These are phyloP conservation scores for Akanthomyces muscarius DNA, from an alignment of 2,329 filamentous ascomycete genomes.

Conservation along the genomic window DNA sequence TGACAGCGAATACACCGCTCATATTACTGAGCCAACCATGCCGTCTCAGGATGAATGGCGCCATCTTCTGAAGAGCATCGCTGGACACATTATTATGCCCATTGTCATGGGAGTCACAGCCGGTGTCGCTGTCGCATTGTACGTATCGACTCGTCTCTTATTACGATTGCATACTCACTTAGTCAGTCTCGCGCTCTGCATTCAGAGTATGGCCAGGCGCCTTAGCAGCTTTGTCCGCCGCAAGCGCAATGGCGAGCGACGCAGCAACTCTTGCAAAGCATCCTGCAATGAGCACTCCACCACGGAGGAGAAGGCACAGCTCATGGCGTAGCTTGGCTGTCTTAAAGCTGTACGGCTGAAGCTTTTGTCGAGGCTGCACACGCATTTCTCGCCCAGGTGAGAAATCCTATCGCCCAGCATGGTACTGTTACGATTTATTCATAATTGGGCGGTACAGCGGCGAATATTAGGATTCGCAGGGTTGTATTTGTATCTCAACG, in stretches of 20 bases:
- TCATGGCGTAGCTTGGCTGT: slow-evolving; percentile 36
- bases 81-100: slow-evolving; percentile 62
- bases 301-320: slow-evolving; percentile 47
- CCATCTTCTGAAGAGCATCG: slow-evolving; percentile 50
- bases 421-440: neutral
- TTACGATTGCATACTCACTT: slow-evolving; percentile 26
- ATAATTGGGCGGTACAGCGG: neutral
- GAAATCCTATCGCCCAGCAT: neutral
- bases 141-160: slow-evolving; percentile 29
- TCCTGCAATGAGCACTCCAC: slow-evolving; percentile 33
- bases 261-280: slow-evolving; percentile 33
- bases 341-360: neutral
- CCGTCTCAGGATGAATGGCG: slow-evolving; percentile 13
- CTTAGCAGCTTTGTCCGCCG: slow-evolving; percentile 50
- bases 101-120: slow-evolving; percentile 65
- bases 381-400: neutral
- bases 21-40: neutral
- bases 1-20: neutral
- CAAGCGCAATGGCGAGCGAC: slow-evolving; percentile 20
- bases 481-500: neutral
- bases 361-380: neutral
- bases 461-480: neutral
- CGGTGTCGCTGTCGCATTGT: slow-evolving; percentile 64
- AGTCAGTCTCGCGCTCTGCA: slow-evolving; percentile 57
- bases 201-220: slow-evolving; percentile 59